Base-by-base conservation (phyloP, 768 basidiomycete species). In the Flagelloscypha sp. region DNA sequence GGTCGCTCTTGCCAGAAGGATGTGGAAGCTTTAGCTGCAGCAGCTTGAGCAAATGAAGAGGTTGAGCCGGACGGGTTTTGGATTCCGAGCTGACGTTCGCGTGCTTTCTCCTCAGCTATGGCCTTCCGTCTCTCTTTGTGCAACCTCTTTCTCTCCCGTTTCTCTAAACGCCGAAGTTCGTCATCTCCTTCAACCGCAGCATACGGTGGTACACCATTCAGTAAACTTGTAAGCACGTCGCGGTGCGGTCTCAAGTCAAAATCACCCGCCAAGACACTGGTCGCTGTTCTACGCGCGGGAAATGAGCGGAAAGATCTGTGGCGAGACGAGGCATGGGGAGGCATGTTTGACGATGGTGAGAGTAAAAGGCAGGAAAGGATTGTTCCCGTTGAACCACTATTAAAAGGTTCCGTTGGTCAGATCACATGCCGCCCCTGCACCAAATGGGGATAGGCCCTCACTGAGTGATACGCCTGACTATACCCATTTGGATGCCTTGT, bases 151-250 rank as follows among this genome's bases (percentile, higher is more conserved):
- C 38, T 59, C 30, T 60, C 75, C 38, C 63, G 65, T 56, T 70
- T 79, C 56, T 63, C 70, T 42, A 59, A 68, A 54, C 69, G 65
- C 45, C 69, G 66, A 27, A 61, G 47, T 52, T 74, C 71, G 42
- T 79, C 77, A 20, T 76, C 72, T 38, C 63, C 70, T 59, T 82
- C 80, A 18, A 76, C 70, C 11, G 59, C 67, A 41, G 72, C 68
- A 56, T 84, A 79, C 6, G 72, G 72, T 0, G 68, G 70, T 20
- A 85, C 79, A 33, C 84, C 83, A 49, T 86, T 86, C 49, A 87
- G 62, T 33, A 86, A 56, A 56, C 79, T 83, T 10, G 85, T 87
- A 45, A 88, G 66, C 43, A 81, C 82, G 58, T 87, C 84, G 53
- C 85, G 72, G 24, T 68, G 51, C 0, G 79, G 76, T 13, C 68